phyloP scores from a whole-genome alignment of 306 rosid genomes.

The Fragaria nilgerrensis region DNA sequence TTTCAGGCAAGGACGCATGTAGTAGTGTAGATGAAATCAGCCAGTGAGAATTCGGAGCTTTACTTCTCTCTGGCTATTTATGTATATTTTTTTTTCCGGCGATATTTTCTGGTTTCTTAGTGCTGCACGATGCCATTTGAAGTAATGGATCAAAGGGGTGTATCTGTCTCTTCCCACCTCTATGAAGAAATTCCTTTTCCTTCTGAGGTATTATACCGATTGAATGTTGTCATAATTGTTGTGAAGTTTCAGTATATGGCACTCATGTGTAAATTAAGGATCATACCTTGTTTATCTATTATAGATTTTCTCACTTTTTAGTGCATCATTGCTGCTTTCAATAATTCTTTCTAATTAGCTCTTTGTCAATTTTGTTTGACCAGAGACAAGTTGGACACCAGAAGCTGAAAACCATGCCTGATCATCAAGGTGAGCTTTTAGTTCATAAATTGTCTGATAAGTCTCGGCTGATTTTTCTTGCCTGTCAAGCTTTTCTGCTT shows the following conservation, averaged over 20 bases:
- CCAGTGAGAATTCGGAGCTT: constrained; percentile 26
- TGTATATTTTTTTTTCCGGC: constrained; percentile 17
- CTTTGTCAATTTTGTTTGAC: constrained; percentile 32
- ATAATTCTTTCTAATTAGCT: constrained; percentile 24
- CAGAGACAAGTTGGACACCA: constrained; percentile 56
- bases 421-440: constrained; percentile 52
- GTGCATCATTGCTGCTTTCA: constrained; percentile 11
- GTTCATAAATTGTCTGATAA: background rate
- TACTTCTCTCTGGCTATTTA: background rate
- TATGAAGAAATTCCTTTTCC: constrained; percentile 57
- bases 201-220: constrained; percentile 52
- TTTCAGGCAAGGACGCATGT: constrained; percentile 35
- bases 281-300: background rate
- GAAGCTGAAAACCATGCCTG: constrained; percentile 50
- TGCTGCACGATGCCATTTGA: constrained; percentile 70
- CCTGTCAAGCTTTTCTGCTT: background rate
- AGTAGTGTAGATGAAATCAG: constrained; percentile 16
- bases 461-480: background rate
- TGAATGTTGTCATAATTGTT: background rate
- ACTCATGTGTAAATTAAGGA: background rate
- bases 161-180: constrained; percentile 55
- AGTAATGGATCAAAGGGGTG: constrained; percentile 61
- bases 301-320: constrained; percentile 5
- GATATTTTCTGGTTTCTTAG: constrained; percentile 30
- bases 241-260: background rate